Conservation (phyloP, 2,329 filamentous ascomycete species). For the Chaetomium sp. region DNA sequence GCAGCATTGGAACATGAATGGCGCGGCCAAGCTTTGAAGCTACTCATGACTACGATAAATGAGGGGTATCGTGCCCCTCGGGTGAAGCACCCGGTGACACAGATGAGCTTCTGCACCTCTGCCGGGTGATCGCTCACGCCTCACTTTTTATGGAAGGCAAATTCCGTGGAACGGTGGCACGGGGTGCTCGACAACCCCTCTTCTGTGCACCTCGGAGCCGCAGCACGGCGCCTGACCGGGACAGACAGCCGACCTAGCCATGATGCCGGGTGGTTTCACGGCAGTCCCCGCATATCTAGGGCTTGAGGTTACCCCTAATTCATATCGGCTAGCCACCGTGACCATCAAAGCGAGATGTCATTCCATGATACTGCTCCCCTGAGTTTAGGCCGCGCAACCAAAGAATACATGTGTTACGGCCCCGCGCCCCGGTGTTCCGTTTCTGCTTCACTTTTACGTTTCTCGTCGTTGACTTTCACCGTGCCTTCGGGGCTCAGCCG, state of each 20-base stretch:
- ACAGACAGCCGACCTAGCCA: background rate
- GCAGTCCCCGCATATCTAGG: conserved; percentile 5
- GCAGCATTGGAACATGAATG: background rate
- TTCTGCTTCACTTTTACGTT: background rate
- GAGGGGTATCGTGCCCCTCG: conserved; percentile 6
- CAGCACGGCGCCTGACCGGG: background rate
- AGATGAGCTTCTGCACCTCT: background rate
- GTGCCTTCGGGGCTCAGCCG: background rate
- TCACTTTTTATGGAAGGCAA: conserved; percentile 9
- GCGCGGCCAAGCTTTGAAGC: background rate
- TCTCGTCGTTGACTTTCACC: background rate
- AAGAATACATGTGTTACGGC: conserved; percentile 5
- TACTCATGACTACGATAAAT: background rate
- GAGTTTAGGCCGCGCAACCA: conserved; percentile 8
- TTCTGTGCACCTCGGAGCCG: background rate
- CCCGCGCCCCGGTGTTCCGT: background rate
- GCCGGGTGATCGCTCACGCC: conserved; percentile 4
- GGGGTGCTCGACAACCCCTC: background rate
- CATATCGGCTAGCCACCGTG: background rate
- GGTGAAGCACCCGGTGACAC: conserved; percentile 12
- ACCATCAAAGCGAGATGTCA: background rate
- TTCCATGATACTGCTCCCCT: background rate
- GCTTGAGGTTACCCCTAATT: background rate
- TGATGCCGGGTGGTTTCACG: background rate
- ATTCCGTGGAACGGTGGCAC: conserved; percentile 8